A percentile compares a stretch with the other conserved stretches of the same genome.
These are phyloP conservation scores for Colletotrichum siamense DNA, from an alignment of 2,329 filamentous ascomycete genomes.

Conservation along the genomic window DNA sequence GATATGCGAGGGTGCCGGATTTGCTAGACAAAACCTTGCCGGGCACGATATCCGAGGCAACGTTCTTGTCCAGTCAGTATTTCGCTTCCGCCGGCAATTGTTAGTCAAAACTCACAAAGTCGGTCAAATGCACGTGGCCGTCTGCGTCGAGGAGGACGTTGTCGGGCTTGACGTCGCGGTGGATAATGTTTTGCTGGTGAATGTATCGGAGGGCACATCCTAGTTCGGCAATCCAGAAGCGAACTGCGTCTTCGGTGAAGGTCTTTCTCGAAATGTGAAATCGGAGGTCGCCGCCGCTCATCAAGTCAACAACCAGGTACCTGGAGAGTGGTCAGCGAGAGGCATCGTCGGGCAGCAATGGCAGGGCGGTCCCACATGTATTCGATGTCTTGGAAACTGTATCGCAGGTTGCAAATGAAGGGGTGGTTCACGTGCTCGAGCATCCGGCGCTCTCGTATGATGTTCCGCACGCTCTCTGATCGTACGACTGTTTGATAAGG, in stretches of 20 bases:
- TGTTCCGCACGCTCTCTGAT: slow-evolving; percentile 97
- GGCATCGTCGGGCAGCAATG: background rate
- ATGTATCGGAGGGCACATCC: slow-evolving; percentile 91
- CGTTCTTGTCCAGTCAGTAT: slow-evolving; percentile 70
- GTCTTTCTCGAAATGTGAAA: slow-evolving; percentile 98
- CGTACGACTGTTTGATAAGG: slow-evolving; percentile 73
- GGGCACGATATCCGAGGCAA: slow-evolving; percentile 89
- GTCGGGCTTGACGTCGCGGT: slow-evolving; percentile 90
- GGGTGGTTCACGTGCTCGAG: slow-evolving; percentile 97
- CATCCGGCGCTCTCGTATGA: slow-evolving; percentile 97
- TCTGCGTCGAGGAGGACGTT: slow-evolving; percentile 88
- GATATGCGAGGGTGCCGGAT: slow-evolving; percentile 93
- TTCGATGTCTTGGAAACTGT: slow-evolving; percentile 99
- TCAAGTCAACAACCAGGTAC: slow-evolving; percentile 97
- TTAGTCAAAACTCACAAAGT: slow-evolving; percentile 74
- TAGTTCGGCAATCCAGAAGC: slow-evolving; percentile 96
- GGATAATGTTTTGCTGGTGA: slow-evolving; percentile 85
- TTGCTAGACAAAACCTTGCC: slow-evolving; percentile 89
- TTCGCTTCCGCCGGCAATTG: background rate
- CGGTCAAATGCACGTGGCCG: slow-evolving; percentile 94
- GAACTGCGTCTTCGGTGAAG: slow-evolving; percentile 95
- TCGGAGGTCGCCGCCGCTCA: slow-evolving; percentile 95
- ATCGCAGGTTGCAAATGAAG: slow-evolving; percentile 97
- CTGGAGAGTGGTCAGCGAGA: slow-evolving; percentile 57
- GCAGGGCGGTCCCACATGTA: slow-evolving; percentile 76